phyloP scores from a whole-genome alignment of 2,329 filamentous ascomycete genomes.

The Venturia effusa region DNA sequence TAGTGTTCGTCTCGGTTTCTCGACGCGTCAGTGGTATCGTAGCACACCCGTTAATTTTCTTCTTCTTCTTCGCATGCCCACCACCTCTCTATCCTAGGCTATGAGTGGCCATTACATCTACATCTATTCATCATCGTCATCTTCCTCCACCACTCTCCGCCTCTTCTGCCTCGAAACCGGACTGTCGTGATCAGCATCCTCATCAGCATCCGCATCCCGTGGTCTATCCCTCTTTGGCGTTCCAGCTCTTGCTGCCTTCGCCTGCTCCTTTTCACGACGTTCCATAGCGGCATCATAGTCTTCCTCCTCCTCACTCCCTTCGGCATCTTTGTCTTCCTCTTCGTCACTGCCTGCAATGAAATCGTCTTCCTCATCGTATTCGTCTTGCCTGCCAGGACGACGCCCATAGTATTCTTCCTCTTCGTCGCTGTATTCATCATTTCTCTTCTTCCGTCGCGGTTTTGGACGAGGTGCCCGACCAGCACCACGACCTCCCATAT shows the following conservation, averaged over 20 bases:
- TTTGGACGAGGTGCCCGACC: conserved; percentile 27
- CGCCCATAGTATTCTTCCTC: conserved; percentile 50
- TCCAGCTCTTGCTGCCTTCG: neutral
- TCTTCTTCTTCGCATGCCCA: neutral
- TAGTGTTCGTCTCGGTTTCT: neutral
- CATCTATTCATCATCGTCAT: conserved; percentile 10
- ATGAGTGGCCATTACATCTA: neutral
- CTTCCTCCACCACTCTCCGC: conserved; percentile 8
- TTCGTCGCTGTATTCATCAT: conserved; percentile 53
- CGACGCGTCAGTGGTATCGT: neutral
- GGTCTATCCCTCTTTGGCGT: conserved; percentile 9
- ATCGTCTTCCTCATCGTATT: conserved; percentile 70
- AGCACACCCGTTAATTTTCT: neutral
- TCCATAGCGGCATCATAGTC: conserved; percentile 18
- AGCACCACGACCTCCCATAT: conserved; percentile 17
- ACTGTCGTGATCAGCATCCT: conserved; percentile 22
- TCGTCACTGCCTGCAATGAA: conserved; percentile 70
- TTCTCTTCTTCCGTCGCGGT: conserved; percentile 14
- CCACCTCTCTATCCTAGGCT: neutral
- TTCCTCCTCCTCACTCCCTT: conserved; percentile 43
- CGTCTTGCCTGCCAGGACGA: conserved; percentile 53
- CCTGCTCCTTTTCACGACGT: conserved; percentile 7
- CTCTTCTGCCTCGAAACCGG: conserved; percentile 16
- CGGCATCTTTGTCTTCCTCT: conserved; percentile 47
- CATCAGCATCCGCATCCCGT: conserved; percentile 20